Percentiles rank a stretch among this genome's conserved stretches.
These are phyloP conservation scores for Phalaenopsis aphrodite DNA, from an alignment of 106 monocot genomes.

Conservation along the genomic window DNA sequence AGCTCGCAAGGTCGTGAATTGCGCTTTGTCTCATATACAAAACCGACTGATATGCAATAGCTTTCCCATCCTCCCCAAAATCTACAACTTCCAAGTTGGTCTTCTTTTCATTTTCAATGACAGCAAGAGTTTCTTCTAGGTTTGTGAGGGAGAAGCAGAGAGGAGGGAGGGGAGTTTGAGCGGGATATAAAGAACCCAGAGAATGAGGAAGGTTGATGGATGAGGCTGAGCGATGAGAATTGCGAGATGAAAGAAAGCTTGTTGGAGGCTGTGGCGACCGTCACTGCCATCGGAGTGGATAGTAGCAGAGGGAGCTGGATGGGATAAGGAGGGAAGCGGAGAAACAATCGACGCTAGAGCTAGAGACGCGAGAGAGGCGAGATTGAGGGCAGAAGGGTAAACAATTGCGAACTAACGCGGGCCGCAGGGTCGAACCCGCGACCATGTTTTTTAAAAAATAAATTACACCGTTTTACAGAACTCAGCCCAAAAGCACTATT, in stretches of 20 bases:
- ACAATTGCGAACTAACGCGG: too few species aligned
- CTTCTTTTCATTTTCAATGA: neutral
- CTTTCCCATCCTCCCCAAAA: constrained; percentile 16
- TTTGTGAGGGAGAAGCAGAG: neutral
- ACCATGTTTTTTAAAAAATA: too few species aligned
- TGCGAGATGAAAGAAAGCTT: neutral
- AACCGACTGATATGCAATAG: constrained; percentile 1
- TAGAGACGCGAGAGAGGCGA: too few species aligned
- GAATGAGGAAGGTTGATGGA: neutral
- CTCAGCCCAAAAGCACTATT: too few species aligned
- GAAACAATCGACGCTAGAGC: too few species aligned
- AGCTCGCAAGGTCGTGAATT: constrained; percentile 53
- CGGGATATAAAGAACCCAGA: neutral
- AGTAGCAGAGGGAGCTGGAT: neutral
- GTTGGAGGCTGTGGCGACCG: neutral
- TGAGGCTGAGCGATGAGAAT: neutral
- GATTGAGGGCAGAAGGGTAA: too few species aligned
- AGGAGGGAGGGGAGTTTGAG: neutral
- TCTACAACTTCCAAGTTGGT: neutral
- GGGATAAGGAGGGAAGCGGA: neutral
- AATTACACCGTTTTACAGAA: too few species aligned
- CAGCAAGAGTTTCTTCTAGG: neutral
- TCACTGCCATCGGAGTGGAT: neutral
- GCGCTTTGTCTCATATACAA: constrained; percentile 6
- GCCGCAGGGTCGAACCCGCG: too few species aligned